Conservation (phyloP, 352 stramenopile genomes). For the Globisporangium parvum region DNA sequence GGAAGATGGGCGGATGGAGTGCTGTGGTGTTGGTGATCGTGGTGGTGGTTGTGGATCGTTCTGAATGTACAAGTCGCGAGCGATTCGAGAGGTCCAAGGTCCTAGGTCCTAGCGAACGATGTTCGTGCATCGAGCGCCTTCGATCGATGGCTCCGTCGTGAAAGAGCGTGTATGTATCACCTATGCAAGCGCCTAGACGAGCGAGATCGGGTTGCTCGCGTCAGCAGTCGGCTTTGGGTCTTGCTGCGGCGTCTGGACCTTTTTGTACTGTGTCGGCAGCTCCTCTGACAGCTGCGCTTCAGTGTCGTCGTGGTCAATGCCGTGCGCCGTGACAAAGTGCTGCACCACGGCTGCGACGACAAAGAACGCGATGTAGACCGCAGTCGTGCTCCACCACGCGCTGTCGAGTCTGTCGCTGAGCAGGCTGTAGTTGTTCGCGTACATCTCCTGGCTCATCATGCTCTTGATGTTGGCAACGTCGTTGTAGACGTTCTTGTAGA, state of each 20-base stretch:
- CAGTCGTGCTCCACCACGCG: neutral
- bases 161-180: too few species aligned
- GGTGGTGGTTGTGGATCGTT: too few species aligned
- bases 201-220: neutral
- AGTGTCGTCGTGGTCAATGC: neutral
- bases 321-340: neutral
- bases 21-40: too few species aligned
- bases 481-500: neutral
- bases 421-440: neutral
- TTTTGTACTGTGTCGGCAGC: neutral
- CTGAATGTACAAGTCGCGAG: too few species aligned
- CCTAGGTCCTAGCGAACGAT: too few species aligned
- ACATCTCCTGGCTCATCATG: neutral
- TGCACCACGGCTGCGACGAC: neutral
- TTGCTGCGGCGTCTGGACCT: neutral
- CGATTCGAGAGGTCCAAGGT: too few species aligned
- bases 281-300: neutral
- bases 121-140: too few species aligned
- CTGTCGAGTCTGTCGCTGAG: too few species aligned
- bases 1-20: too few species aligned
- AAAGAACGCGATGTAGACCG: neutral
- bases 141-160: too few species aligned
- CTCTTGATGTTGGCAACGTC: too few species aligned
- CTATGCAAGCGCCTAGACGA: neutral
- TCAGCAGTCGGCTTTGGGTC: neutral